phyloP scores from a whole-genome alignment of 768 basidiomycete species.

The Kwoniella shandongensis region DNA sequence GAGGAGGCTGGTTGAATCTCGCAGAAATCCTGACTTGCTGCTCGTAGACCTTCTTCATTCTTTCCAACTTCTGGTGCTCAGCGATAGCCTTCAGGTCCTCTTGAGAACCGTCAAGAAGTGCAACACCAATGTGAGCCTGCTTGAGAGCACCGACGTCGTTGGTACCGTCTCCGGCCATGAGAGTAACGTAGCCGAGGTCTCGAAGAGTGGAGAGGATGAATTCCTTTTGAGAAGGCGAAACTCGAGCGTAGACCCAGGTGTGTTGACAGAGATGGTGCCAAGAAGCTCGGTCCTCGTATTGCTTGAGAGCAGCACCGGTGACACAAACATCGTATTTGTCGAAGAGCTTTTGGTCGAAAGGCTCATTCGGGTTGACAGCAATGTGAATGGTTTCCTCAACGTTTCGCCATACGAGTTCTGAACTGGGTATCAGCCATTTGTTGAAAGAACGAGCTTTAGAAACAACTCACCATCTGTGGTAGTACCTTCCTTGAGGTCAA shows the following conservation, averaged over 20 bases:
- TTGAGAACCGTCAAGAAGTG: conserved; percentile 81
- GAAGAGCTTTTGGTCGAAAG: conserved; percentile 74
- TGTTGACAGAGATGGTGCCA: conserved; percentile 85
- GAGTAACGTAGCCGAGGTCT: conserved; percentile 80
- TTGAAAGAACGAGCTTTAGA: neutral
- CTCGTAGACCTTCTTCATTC: conserved; percentile 96
- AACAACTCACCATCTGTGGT: conserved; percentile 64
- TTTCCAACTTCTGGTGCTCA: conserved; percentile 81
- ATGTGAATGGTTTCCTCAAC: conserved; percentile 91
- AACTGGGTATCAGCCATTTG: neutral
- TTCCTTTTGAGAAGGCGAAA: conserved; percentile 94
- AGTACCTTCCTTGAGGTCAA: conserved; percentile 83
- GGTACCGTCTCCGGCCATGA: conserved; percentile 99
- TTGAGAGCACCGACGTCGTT: conserved; percentile 99
- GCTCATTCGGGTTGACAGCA: conserved; percentile 74
- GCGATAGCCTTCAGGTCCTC: conserved; percentile 93
- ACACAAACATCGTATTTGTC: conserved; percentile 92
- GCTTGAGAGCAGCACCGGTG: conserved; percentile 89
- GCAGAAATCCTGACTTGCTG: conserved; percentile 86
- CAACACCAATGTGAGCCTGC: conserved; percentile 95
- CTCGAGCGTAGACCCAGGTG: conserved; percentile 98
- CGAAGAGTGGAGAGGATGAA: conserved; percentile 88
- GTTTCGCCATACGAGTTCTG: conserved; percentile 87
- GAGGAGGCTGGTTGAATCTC: conserved; percentile 88
- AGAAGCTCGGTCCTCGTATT: conserved; percentile 66